Evolutionary conservation across 495 filamentous ascomycete species (phyloP).

Genomic region (Penicillium psychrofluorescens): DNA sequence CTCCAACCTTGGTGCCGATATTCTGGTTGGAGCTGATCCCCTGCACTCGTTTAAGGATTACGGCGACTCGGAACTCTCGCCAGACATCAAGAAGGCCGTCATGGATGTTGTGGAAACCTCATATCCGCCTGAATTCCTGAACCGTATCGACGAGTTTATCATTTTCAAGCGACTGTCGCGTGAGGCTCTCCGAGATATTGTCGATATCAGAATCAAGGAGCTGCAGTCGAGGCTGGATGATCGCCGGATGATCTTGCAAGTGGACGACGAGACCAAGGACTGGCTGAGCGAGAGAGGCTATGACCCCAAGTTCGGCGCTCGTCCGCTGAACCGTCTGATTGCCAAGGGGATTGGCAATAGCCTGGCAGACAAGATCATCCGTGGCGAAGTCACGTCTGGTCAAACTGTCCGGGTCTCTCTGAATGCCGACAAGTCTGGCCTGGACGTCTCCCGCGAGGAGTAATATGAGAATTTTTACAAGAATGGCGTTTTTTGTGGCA

Average conservation of each 20-base stretch:
- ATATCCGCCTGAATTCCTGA: constrained; percentile 92
- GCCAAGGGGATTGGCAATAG: constrained; percentile 80
- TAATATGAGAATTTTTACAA: constrained; percentile 2
- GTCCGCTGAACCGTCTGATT: constrained; percentile 90
- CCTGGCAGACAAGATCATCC: constrained; percentile 84
- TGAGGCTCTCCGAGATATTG: constrained; percentile 79
- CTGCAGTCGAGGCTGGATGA: constrained; percentile 79
- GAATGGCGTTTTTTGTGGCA: constrained; percentile 1
- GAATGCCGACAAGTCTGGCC: constrained; percentile 33
- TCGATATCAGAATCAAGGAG: constrained; percentile 84
- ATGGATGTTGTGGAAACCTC: constrained; percentile 76
- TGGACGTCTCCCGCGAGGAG: constrained; percentile 21
- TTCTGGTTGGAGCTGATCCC: constrained; percentile 39
- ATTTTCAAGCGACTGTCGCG: constrained; percentile 79
- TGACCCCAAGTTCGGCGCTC: constrained; percentile 83
- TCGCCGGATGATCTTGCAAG: constrained; percentile 69
- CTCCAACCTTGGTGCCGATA: constrained; percentile 68
- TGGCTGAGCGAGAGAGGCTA: constrained; percentile 89
- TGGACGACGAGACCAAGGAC: constrained; percentile 61
- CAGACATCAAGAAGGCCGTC: constrained; percentile 65
- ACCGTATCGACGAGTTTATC: constrained; percentile 95
- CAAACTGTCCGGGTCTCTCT: constrained; percentile 64
- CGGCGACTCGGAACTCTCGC: constrained; percentile 55
- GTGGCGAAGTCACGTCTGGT: constrained; percentile 70
- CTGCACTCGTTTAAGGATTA: constrained; percentile 43